A percentile compares a stretch with the other conserved stretches of the same genome.
phyloP scores from a whole-genome alignment of 768 basidiomycete species.

The Myochromella boudieri region DNA sequence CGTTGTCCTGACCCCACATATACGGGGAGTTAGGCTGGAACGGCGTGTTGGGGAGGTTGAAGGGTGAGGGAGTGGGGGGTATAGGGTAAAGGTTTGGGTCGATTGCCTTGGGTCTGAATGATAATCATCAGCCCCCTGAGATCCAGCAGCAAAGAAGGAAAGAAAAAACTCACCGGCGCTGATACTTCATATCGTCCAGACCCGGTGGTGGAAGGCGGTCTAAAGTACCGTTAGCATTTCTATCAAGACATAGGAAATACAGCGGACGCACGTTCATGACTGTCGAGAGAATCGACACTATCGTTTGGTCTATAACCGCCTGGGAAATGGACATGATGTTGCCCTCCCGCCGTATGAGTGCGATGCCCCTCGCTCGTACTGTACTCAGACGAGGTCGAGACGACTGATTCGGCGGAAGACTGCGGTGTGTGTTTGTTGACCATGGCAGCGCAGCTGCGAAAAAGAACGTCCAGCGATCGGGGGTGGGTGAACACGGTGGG shows the following conservation, averaged over 20 bases:
- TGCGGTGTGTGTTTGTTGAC: conserved; percentile 22
- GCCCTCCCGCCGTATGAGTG: conserved; percentile 16
- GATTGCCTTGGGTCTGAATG: conserved; percentile 16
- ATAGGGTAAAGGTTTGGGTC: conserved; percentile 22
- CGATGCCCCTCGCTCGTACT: conserved; percentile 13
- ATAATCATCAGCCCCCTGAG: not conserved
- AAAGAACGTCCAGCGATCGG: conserved; percentile 24
- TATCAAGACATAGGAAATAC: not conserved
- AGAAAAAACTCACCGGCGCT: conserved; percentile 13
- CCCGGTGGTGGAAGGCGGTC: conserved; percentile 14
- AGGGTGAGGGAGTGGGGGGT: conserved; percentile 19
- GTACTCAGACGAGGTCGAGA: conserved; percentile 18
- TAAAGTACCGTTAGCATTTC: conserved; percentile 4
- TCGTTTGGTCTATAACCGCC: conserved; percentile 21
- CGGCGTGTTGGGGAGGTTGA: conserved; percentile 21
- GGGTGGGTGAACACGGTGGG: conserved; percentile 11
- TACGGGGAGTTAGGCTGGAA: conserved; percentile 21
- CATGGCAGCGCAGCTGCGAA: conserved; percentile 26
- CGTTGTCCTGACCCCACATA: conserved; percentile 14
- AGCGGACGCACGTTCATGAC: conserved; percentile 16
- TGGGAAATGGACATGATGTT: conserved; percentile 21
- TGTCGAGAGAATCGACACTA: conserved; percentile 20
- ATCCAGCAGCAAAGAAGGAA: not conserved
- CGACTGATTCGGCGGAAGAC: conserved; percentile 27
- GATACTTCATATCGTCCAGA: conserved; percentile 11